Evolutionary conservation across 495 filamentous ascomycete species (phyloP), one percentile per base, ranked within the genome.

Genomic region (Penicillium robsamsonii): DNA sequence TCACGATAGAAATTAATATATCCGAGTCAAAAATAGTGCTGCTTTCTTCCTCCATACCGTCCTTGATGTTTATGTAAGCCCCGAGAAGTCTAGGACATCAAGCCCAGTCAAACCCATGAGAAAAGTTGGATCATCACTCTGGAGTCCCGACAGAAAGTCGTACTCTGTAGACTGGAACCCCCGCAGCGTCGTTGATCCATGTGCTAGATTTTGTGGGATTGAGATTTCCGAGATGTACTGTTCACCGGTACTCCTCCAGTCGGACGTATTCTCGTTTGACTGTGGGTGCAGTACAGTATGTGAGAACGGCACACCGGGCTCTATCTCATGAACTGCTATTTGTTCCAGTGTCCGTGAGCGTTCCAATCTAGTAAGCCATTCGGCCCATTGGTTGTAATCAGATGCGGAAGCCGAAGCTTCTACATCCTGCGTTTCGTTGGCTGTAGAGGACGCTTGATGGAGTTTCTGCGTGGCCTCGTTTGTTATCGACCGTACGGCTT

Each of bases 91-190:
- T 13, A 68, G 38, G 15, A 62, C 43, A 54, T 63, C 63, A 22
- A 68, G 24, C 7, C 65, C 65, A 29, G 63, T 66, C 24, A 68
- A 43, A 1, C 61, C 65, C 65, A 66, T 63, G 20, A 68, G 46
- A 22, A 66, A 61, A 1, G 63, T 46, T 13, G 57, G 60, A 15
- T 67, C 61, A 53, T 64, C 61, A 17, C 40, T 41, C 15, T 60
- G 60, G 10, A 65, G 35, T 10, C 25, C 56, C 1, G 53, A 47
- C 12, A 55, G 46, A 15, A 55, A 18, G 8, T 55, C 46, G 38
- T 47, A 20, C 1, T 50, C 53, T 10, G n/a, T 13, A 22, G 25
- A 20, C 4, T 44, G 31, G 18, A 45, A 10, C 24, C 24, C 41
- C 27, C 37, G 22, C 2, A 18, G 13, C 4, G 24, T 22, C 15